Evolutionary conservation across 2,329 filamentous ascomycete species (phyloP).

Genomic region (Colletotrichum sidae): DNA sequence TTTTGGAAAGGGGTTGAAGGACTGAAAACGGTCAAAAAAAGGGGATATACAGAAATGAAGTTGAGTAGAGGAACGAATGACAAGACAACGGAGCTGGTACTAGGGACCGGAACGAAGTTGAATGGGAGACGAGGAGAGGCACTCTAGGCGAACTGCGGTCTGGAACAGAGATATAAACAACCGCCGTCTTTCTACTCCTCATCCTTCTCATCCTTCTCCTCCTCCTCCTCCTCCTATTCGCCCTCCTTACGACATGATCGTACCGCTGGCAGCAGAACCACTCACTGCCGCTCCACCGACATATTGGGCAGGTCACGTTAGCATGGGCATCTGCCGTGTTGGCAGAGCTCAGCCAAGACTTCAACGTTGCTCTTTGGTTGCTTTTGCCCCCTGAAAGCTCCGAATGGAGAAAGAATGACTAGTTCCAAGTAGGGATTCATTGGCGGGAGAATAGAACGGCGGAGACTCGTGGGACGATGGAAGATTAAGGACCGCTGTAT

Average conservation of each 20-base stretch:
- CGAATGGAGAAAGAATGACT: background rate
- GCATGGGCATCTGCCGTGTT: conserved; percentile 20
- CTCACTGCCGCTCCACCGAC: background rate
- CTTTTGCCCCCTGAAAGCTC: background rate
- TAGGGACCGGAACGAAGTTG: conserved; percentile 19
- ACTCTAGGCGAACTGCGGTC: background rate
- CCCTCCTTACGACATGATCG: background rate
- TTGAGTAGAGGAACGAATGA: conserved; percentile 12
- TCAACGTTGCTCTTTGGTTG: conserved; percentile 9
- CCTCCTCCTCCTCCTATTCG: too few species aligned
- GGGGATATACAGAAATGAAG: conserved; percentile 2
- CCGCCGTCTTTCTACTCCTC: background rate
- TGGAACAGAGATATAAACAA: conserved; percentile 18
- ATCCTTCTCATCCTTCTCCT: too few species aligned
- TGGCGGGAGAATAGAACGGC: conserved; percentile 25
- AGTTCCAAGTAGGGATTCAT: background rate
- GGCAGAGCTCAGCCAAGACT: conserved; percentile 20
- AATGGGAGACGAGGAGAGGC: background rate
- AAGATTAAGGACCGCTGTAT: conserved; percentile 25
- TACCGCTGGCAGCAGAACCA: conserved; percentile 5
- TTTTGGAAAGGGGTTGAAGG: conserved; percentile 26
- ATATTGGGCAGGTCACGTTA: background rate
- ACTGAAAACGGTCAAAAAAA: background rate
- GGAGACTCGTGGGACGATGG: conserved; percentile 28
- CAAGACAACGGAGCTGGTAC: conserved; percentile 15